Evolutionary conservation across 495 filamentous ascomycete species (phyloP).

Genomic region (Daldinia loculata): DNA sequence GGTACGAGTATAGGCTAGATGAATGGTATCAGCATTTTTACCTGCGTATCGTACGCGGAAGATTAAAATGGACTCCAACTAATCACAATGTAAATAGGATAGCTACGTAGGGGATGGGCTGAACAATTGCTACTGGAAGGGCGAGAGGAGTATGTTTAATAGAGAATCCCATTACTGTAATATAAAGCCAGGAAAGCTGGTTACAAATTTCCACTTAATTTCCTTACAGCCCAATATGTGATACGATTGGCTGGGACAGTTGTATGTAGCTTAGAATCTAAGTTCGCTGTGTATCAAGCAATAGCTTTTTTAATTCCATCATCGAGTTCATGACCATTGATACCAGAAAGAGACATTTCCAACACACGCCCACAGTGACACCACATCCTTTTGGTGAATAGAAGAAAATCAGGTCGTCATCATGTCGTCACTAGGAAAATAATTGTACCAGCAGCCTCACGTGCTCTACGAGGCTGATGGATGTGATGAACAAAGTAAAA

Average conservation of each 20-base stretch:
- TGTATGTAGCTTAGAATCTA: constrained; percentile 51
- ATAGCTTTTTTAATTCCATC: constrained; percentile 49
- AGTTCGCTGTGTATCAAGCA: constrained; percentile 49
- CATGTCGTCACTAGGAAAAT: constrained; percentile 49
- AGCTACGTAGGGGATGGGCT: constrained; percentile 3
- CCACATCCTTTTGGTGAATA: constrained; percentile 49
- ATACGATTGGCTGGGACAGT: constrained; percentile 44
- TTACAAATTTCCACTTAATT: constrained; percentile 31
- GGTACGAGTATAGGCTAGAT: constrained; percentile 28
- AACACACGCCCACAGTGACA: constrained; percentile 49
- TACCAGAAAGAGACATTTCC: constrained; percentile 51
- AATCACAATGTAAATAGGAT: constrained; percentile 14
- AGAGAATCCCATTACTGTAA: constrained; percentile 25
- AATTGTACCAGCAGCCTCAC: constrained; percentile 39
- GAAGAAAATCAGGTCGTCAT: constrained; percentile 48
- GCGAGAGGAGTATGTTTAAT: constrained; percentile 13
- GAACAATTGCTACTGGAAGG: constrained; percentile 10
- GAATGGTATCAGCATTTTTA: constrained; percentile 9
- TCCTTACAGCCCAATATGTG: constrained; percentile 41
- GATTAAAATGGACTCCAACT: constrained; percentile 5
- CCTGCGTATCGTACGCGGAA: constrained; percentile 6
- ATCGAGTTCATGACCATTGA: constrained; percentile 52
- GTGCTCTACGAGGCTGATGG: constrained; percentile 36
- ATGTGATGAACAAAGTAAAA: constrained; percentile 48
- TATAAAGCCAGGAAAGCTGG: constrained; percentile 16